phyloP scores from a whole-genome alignment of 352 stramenopile species.

The Phytopythium delawarense region DNA sequence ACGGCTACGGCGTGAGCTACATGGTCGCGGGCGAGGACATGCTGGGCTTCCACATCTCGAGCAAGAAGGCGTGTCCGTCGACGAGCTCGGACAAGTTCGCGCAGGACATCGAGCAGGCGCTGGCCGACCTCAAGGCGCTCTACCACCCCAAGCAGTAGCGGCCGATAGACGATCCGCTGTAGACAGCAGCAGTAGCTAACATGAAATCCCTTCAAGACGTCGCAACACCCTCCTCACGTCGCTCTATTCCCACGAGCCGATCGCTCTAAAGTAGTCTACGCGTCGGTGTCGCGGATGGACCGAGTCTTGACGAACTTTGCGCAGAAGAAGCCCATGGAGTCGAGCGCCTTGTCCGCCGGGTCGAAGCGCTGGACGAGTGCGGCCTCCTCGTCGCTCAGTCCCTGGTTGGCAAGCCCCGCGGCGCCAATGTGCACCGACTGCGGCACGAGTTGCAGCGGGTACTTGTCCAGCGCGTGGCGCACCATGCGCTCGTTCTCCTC shows the following conservation, averaged over 20 bases:
- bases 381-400: constrained; percentile 66
- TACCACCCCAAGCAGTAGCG: constrained; percentile 37
- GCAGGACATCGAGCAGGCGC: constrained; percentile 65
- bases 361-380: constrained; percentile 88
- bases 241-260: not conserved
- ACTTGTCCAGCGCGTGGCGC: constrained; percentile 81
- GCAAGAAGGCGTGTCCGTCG: constrained; percentile 69
- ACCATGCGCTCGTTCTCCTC: constrained; percentile 94
- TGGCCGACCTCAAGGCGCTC: constrained; percentile 76
- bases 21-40: constrained; percentile 87
- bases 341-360: constrained; percentile 57
- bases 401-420: constrained; percentile 66
- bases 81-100: constrained; percentile 85
- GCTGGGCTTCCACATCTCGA: constrained; percentile 90
- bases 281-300: constrained; percentile 28
- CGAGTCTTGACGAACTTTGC: constrained; percentile 89
- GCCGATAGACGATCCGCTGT: not conserved
- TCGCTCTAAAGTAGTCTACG: not conserved
- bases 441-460: constrained; percentile 78
- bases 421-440: constrained; percentile 58
- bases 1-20: constrained; percentile 91
- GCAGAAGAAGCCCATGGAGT: constrained; percentile 95
- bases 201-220: not conserved
- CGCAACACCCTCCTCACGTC: not conserved
- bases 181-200: not conserved